phyloP scores from a whole-genome alignment of 495 filamentous ascomycete genomes.

The Tetracladium setigerum region DNA sequence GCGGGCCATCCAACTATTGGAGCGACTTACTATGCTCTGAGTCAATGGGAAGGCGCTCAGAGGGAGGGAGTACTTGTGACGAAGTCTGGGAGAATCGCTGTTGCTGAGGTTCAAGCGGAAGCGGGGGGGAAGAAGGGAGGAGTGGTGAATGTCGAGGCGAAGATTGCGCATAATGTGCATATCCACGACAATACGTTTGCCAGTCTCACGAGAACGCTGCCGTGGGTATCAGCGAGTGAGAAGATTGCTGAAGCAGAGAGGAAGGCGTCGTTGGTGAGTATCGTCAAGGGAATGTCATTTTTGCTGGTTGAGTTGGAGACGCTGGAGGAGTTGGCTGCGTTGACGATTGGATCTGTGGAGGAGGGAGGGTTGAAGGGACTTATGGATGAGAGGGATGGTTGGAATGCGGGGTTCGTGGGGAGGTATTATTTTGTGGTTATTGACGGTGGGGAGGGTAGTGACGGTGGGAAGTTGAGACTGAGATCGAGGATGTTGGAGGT shows the following conservation, averaged over 20 bases:
- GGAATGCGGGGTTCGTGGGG: conserved; percentile 43
- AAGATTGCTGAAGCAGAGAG: not conserved
- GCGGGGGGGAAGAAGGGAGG: not conserved
- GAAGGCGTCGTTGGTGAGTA: conserved; percentile 13
- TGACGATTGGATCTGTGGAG: not conserved
- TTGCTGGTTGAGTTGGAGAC: conserved; percentile 43
- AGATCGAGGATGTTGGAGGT: too few species aligned
- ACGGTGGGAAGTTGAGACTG: too few species aligned
- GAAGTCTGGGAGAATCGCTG: conserved; percentile 55
- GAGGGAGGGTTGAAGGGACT: conserved; percentile 3
- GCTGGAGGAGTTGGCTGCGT: conserved; percentile 32
- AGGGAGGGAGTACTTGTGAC: conserved; percentile 39
- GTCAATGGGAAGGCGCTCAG: conserved; percentile 13
- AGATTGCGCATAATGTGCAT: conserved; percentile 59
- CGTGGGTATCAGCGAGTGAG: not conserved
- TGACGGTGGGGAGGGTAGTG: too few species aligned
- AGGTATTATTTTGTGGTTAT: conserved; percentile 47
- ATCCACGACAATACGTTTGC: conserved; percentile 42
- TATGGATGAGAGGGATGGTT: conserved; percentile 45
- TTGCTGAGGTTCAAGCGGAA: conserved; percentile 31
- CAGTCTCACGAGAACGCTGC: too few species aligned
- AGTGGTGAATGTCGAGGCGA: conserved; percentile 33
- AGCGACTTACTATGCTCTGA: conserved; percentile 46
- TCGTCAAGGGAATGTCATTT: conserved; percentile 68
- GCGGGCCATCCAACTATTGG: conserved; percentile 77